Evolutionary conservation across 352 stramenopile genomes (phyloP).

Genomic region (Globisporangium echinulatum): DNA sequence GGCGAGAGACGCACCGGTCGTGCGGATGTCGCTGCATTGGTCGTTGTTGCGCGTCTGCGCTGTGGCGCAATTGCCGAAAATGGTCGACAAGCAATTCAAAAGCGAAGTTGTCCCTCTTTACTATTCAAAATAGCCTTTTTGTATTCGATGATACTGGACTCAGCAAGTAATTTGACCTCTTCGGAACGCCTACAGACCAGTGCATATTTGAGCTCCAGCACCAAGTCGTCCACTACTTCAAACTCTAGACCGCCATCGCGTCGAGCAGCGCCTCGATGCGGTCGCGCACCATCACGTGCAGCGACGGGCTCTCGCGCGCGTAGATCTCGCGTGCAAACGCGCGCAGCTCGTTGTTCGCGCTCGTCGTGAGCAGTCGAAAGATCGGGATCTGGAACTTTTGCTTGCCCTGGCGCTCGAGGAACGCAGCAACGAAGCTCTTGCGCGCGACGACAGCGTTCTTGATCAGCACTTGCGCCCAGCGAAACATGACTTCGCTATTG

Average conservation of each 20-base stretch:
- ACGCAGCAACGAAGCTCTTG: conserved; percentile 37
- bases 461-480: conserved; percentile 60
- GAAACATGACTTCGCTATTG: conserved; percentile 64
- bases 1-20: too few species aligned
- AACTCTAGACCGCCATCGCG: conserved; percentile 9
- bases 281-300: conserved; percentile 80
- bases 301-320: conserved; percentile 25
- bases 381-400: conserved; percentile 79
- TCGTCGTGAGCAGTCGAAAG: conserved; percentile 52
- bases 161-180: too few species aligned
- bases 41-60: too few species aligned
- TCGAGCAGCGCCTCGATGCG: conserved; percentile 47
- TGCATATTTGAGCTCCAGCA: too few species aligned
- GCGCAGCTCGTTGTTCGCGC: conserved; percentile 26
- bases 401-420: conserved; percentile 67
- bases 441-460: conserved; percentile 47
- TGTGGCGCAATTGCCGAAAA: too few species aligned
- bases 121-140: too few species aligned
- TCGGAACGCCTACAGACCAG: too few species aligned
- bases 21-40: too few species aligned
- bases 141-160: too few species aligned
- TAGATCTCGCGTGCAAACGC: conserved; percentile 45
- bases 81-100: too few species aligned
- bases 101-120: too few species aligned
- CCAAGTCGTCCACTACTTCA: too few species aligned